A percentile compares a stretch with the other conserved stretches of the same genome.
Conservation (phyloP, 257 asterid species). For the Salvia rosmarinus region DNA sequence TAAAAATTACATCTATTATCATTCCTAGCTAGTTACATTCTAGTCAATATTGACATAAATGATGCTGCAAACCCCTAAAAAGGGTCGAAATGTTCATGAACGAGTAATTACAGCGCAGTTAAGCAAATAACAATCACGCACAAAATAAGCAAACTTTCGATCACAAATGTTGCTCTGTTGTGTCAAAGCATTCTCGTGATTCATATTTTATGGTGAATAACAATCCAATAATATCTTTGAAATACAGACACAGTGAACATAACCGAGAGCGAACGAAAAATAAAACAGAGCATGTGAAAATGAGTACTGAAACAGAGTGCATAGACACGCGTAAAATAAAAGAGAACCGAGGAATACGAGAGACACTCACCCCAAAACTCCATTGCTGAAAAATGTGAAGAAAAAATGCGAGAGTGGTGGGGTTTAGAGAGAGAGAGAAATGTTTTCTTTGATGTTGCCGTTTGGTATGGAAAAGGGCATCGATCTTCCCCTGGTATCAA, state of each 20-base stretch:
- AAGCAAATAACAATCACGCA: not conserved
- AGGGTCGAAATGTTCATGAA: not conserved
- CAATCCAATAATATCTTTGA: not conserved
- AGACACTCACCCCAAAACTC: slow-evolving; percentile 47
- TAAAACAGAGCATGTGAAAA: not conserved
- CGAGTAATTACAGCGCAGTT: not conserved
- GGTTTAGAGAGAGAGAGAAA: slow-evolving; percentile 25
- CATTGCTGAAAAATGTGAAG: slow-evolving; percentile 32
- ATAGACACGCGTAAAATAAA: not conserved
- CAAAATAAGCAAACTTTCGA: not conserved
- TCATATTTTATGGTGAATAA: not conserved
- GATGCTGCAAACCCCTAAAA: not conserved
- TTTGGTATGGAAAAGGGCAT: too few relatives aligned
- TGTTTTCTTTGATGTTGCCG: too few relatives aligned
- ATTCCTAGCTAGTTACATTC: not conserved
- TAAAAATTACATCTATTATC: not conserved
- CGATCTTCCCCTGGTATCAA: too few relatives aligned
- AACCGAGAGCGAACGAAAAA: not conserved
- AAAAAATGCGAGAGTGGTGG: slow-evolving; percentile 4
- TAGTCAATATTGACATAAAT: not conserved
- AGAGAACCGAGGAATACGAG: not conserved
- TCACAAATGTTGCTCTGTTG: not conserved
- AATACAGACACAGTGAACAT: too few relatives aligned
- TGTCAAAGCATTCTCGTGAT: not conserved
- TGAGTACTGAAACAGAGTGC: too few relatives aligned